Evolutionary conservation across 2,329 filamentous ascomycete species (phyloP), one percentile per base, ranked within the genome.

Genomic region (Ilyonectria sp.): DNA sequence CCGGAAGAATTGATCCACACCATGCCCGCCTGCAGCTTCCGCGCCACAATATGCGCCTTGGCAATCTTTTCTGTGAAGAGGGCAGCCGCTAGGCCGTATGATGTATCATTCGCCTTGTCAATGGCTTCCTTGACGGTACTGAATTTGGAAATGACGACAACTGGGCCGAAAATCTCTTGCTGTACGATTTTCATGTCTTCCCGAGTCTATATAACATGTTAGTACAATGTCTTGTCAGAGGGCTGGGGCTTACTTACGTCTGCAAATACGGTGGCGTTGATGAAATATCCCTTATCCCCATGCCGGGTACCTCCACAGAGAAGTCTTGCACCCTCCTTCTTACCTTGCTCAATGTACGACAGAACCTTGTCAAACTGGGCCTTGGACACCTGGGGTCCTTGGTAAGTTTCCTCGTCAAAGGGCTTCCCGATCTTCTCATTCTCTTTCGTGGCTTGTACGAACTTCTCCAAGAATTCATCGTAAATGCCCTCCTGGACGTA

Each of bases 321-420:
- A 3, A 92, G 82, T 1, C 82, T 88, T 0, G 89, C 88, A 13
- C 90, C 90, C 73, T 89, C 87, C 6, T 83, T 82, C 76, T 91
- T 91, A n/a, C 90, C 90, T 37, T 83, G 73, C 64, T 92, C 86
- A 54, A 93, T 88, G 77, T 91, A 93, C 2, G 84, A 85, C n/a
- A 92, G 82, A 2, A 93, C 86, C 19, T 88, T 83, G 55, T 91
- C 89, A 71, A 88, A 89, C 75, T 92, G 90, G n/a, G 83, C 77
- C 76, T 89, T 89, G 3, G 88, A 89, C 59, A 91, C 86, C 75
- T 91, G 89, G 0, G 90, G 90, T 0, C 90, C 90, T 77, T 92
- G 89, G 82, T 87, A 90, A 1, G 89, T 90, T n/a, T 83, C 82
- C 67, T 89, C 85, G 15, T 84, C 82, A 76, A 90, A 91, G 0